phyloP scores from a whole-genome alignment of 2,329 filamentous ascomycete genomes.

The Paraconiothyrium brasiliense region DNA sequence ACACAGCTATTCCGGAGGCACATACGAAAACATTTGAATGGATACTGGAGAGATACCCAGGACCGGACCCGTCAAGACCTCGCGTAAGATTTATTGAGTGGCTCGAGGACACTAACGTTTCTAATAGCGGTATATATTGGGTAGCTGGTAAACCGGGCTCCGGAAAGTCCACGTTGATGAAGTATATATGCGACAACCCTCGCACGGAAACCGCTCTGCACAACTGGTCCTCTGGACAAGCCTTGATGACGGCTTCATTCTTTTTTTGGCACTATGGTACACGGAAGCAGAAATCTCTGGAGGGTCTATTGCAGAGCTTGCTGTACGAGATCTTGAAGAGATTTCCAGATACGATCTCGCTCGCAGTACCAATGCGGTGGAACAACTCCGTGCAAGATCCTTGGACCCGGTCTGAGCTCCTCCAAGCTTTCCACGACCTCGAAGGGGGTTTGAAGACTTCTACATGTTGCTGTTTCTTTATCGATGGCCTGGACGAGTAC shows the following conservation, averaged over 20 bases:
- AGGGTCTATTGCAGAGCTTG: conserved; percentile 31
- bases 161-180: background rate
- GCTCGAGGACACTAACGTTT: background rate
- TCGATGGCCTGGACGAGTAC: conserved; percentile 31
- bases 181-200: background rate
- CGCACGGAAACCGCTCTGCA: background rate
- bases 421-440: background rate
- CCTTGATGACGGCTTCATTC: background rate
- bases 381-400: background rate
- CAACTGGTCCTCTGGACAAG: background rate
- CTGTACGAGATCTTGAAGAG: conserved; percentile 28
- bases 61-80: too few species aligned
- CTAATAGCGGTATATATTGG: background rate
- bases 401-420: background rate
- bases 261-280: conserved; percentile 25
- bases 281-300: conserved; percentile 28
- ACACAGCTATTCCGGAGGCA: too few species aligned
- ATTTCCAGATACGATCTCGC: conserved; percentile 8
- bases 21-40: too few species aligned
- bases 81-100: too few species aligned
- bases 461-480: conserved; percentile 30
- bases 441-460: background rate
- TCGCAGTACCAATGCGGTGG: conserved; percentile 8
- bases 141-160: background rate
- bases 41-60: too few species aligned